A percentile compares a stretch with the other conserved stretches of the same genome.
Conservation (phyloP, 345 rosid genomes). For the Alliaria petiolata region DNA sequence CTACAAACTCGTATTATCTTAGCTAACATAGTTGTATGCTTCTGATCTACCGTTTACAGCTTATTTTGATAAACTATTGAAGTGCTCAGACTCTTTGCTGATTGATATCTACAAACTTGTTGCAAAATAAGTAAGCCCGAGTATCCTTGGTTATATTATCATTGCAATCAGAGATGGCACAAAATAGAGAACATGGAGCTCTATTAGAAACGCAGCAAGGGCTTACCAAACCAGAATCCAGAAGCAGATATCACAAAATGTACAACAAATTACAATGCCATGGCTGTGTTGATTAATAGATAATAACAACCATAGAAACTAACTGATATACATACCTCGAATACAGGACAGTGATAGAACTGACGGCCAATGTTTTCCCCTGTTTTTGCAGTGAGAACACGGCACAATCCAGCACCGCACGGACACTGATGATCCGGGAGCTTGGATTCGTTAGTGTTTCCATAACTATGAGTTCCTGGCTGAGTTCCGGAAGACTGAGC, state of each 20-base stretch:
- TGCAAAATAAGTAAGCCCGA: neutral
- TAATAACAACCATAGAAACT: neutral
- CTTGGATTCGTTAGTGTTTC: constrained; percentile 10
- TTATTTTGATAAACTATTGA: too few species aligned
- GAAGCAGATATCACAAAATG: neutral
- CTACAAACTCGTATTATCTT: neutral
- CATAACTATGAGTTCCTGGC: constrained; percentile 8
- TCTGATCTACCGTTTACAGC: too few species aligned
- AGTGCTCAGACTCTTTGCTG: neutral
- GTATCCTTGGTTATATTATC: neutral
- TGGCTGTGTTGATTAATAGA: neutral
- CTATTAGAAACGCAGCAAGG: neutral
- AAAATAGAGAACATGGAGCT: neutral
- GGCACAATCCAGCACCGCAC: constrained; percentile 47
- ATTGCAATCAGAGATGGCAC: neutral
- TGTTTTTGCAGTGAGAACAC: constrained; percentile 46
- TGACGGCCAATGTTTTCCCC: constrained; percentile 51
- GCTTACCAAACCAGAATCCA: neutral
- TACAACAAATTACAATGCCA: neutral
- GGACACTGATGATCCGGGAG: constrained; percentile 46
- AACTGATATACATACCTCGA: constrained; percentile 35
- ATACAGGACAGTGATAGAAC: constrained; percentile 54
- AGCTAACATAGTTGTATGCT: too few species aligned
- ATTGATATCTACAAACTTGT: neutral
- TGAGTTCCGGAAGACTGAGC: constrained; percentile 30